Base-by-base conservation (phyloP, 2,329 filamentous ascomycete species). In the Sclerotinia borealis region DNA sequence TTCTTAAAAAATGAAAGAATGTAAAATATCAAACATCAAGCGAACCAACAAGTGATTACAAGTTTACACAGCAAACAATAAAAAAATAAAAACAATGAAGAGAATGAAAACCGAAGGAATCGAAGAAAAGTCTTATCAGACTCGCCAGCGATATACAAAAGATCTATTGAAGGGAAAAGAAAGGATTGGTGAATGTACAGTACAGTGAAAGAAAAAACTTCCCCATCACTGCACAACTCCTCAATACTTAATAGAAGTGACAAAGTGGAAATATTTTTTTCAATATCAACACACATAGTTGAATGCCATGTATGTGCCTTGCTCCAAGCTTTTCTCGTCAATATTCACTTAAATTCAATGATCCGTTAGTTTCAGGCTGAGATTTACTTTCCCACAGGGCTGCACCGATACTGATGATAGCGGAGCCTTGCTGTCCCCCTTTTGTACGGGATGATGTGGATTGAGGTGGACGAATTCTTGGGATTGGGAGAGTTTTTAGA, bases 121-220 rank as follows among this genome's bases (percentile, higher is more conserved):
- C 22, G 58, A 67, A 64, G 34, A 22, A 50, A 66, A 68, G 48
- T 64, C 50, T 63, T 29, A 34, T 68, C 68, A 63, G 66, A 67
- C 59, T 69, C 68, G 67, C 66, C 66, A 69, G 66, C 68, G 68
- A 69, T 55, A 37, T 60, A 63, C 66, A 65, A 61, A 63, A 67
- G 48, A 25, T 41, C 27, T n/a, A 43, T 43, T 59, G 51, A 63
- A 61, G 56, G 47, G 27, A 27, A 59, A 59, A 41, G 64, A 64
- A 39, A 48, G 58, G 50, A 64, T 47, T 19, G 29, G 55, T 25
- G 47, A 51, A 58, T 39, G 36, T 55, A 54, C n/a, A 41, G 61
- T 52, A 51, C 41, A 15, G 41, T 34, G 41, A 58, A 34, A 54
- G 41, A 63, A 52, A 39, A 39, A 22, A 22, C 19, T 36, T 48